Evolutionary conservation across 768 basidiomycete genomes (phyloP).

Genomic region (Xanthoconium purpureum): DNA sequence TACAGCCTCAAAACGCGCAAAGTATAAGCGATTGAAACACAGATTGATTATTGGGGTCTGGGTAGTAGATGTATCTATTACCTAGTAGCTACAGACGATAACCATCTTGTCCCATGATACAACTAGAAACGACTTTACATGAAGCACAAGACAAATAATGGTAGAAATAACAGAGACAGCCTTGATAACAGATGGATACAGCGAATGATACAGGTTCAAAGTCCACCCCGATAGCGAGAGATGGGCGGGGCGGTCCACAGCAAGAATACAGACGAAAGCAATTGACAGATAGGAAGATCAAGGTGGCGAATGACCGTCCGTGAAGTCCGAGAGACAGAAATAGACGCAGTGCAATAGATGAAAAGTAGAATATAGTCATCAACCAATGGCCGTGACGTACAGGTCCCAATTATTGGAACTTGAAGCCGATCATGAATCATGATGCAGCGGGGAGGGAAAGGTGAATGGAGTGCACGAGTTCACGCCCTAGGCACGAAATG

Average conservation of each 20-base stretch:
- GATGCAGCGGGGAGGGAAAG: neutral
- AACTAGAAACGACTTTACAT: neutral
- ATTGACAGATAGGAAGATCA: neutral
- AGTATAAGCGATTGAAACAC: too few relatives aligned
- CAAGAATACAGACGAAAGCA: conserved; percentile 12
- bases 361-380: conserved; percentile 14
- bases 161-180: neutral
- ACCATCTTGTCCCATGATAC: neutral
- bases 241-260: conserved; percentile 7
- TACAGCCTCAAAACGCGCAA: too few relatives aligned
- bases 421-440: conserved; percentile 7
- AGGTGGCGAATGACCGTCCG: conserved; percentile 12
- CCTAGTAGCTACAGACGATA: conserved; percentile 4
- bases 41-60: too few relatives aligned
- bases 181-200: conserved; percentile 16
- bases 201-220: neutral
- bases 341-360: conserved; percentile 10
- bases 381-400: neutral
- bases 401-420: conserved; percentile 16
- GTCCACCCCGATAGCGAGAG: conserved; percentile 7
- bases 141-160: neutral
- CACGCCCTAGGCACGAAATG: conserved; percentile 19
- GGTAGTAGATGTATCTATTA: neutral
- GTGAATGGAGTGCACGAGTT: neutral
- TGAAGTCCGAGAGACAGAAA: conserved; percentile 8